Evolutionary conservation across 2,329 filamentous ascomycete species (phyloP), one percentile per base, ranked within the genome.

Genomic region (Sporothrix sp.): DNA sequence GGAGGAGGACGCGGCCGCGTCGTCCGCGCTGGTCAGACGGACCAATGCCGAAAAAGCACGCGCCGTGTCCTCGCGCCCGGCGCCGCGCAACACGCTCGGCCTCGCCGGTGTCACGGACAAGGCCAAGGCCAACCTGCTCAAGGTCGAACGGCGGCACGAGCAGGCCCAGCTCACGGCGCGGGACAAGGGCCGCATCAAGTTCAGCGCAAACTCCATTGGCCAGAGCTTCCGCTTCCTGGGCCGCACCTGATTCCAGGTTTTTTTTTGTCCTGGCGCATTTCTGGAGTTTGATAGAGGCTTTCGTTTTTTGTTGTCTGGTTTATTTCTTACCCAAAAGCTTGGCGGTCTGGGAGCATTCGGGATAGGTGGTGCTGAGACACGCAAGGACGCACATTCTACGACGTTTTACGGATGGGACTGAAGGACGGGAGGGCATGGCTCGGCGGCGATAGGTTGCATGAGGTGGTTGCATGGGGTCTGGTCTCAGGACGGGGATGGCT

Each of bases 151-250:
- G 21, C 49, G 50, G 14, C 44, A 49, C 4, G 42, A 49, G 16
- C 16, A 48, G 32, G 32, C 25, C 16, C 44, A 53, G 50, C 32
- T 20, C 4, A 47, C 50, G 9, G 47, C 50, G 5, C 39, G 40
- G 7, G 51, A 56, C 43, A 54, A 53, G 40, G 46, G 44, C 50
- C 40, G 42, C 48, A 37, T 54, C 10, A 38, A 48, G 37, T 49
- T 48, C 52, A 57, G 52, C 25, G 51, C 51, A 32, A 56, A 54
- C 42, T 51, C 51, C 27, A 55, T 57, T 14, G 55, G 55, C 14
- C 49, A 57, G 50, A 52, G 50, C 44, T 57, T 57, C 50, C 51
- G 48, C 7, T 55, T 55, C 21, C 20, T 51, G n/a, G 55, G 55
- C 10, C 52, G 53, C 18, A 39, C 38, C 4, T 53, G 30, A 45